Base-by-base conservation (phyloP, 768 basidiomycete genomes). In the Butyriboletus loyo region DNA sequence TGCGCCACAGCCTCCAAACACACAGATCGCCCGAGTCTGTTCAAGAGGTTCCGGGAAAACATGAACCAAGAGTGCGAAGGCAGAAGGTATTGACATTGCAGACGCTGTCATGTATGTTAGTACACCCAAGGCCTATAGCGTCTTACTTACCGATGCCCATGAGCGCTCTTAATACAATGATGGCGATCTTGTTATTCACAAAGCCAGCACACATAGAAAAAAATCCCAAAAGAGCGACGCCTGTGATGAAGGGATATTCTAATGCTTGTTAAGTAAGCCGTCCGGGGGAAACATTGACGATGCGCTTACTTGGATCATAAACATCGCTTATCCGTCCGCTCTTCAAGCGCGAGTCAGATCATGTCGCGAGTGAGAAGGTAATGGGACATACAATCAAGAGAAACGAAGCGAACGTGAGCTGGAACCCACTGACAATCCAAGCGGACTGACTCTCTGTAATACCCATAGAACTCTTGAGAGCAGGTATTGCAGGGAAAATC, bases 151-250 rank as follows among this genome's bases (percentile, higher is more conserved):
- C 72, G 32, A 76, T 70, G 19, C 83, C 82, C 56, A 70, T 76
- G 9, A 84, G 44, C 3, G 77, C 81, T 57, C 83, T 72, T 1
- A 85, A 61, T 37, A 81, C 69, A 34, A 83, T 70, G 39, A 85
- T 66, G 0, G 67, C 70, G 46, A 81, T 73, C 57, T 79, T 75
- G 60, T 73, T 67, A 22, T 67, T 50, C 25, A 71, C 67, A 54
- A 84, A 83, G 22, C 80, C 80, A n/a, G 69, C 70, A 22, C 70
- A 69, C 14, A 82, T 55, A 10, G 76, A 73, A 22, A 79, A 64
- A 32, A 77, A 41, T 4, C 78, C 78, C 14, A 84, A 66, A 4
- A 56, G 54, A 21, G 62, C 46, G 22, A 76, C 61, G 7, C 83
- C 81, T 0, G 49, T 46, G 24, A 77, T 55, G 59, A 82, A 81